Evolutionary conservation across 805 yeast species (phyloP), one percentile per base, ranked within the genome.

Genomic region (Suhomyces vadensis): DNA sequence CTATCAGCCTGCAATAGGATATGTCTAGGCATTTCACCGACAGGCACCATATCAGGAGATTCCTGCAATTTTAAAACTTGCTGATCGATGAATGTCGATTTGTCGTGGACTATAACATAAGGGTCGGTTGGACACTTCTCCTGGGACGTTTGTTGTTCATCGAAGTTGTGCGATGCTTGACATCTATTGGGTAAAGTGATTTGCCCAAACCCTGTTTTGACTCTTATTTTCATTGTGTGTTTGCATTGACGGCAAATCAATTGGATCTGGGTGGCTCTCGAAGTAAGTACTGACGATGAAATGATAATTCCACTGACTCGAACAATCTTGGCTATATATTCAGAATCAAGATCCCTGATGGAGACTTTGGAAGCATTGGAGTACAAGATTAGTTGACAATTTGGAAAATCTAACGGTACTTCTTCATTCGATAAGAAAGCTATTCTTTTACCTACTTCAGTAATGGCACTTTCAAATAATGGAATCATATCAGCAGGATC

Each of bases 21-120:
- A 58, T 94, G 95, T 54, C 99, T 81, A 6, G 99, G 99, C 89
- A 94, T 85, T 69, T 94, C 99, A 53, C 99, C 99, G 22, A 94
- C 96, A 1, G 99, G 99, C 1, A 94, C 97, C 84, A 87, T 87
- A 63, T 94, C 99, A 9, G 98, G 97, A n/a, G 94, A 77, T 63
- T 94, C 99, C 65, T 94, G 99, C 44, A 94, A 74, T 64, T 94
- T 94, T 57, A 94, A 75, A 23, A 85, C 82, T 67, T 94, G 99
- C 63, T 95, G 98, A 67, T 94, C 98, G 42, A 94, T 84, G 64
- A 91, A 94, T n/a, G 79, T 73, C 1, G 97, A 89, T 59, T 88
- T 87, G 62, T 94, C 98, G 66, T 94, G 99, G 23, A 88, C 90
- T 48, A 94, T 87, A 27, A 87, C 79, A 57, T 90, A 94, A 2